Evolutionary conservation across 495 filamentous ascomycete genomes (phyloP).

Genomic region (Monascus purpureus): DNA sequence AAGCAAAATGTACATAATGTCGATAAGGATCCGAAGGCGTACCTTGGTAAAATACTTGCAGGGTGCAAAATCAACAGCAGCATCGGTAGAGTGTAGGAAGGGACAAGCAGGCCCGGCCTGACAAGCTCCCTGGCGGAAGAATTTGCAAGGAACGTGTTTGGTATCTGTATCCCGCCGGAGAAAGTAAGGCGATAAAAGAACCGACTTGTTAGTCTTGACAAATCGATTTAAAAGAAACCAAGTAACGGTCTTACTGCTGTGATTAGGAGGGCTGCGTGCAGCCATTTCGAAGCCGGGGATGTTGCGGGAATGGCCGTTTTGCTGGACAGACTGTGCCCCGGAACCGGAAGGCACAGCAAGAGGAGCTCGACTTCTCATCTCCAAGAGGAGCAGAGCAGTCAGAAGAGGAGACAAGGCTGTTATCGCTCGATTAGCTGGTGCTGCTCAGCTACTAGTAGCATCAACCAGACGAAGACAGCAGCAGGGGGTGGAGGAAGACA

Average conservation of each 20-base stretch:
- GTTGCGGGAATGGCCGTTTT: slow-evolving; percentile 34
- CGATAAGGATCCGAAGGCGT: no score
- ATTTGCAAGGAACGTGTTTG: slow-evolving; percentile 97
- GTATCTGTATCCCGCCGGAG: slow-evolving; percentile 48
- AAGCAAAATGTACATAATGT: background rate
- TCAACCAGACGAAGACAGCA: no score
- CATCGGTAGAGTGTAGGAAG: slow-evolving; percentile 81
- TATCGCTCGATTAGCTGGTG: no score
- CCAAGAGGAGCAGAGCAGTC: slow-evolving; percentile 10
- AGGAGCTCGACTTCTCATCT: slow-evolving; percentile 34
- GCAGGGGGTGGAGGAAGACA: no score
- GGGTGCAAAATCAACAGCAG: slow-evolving; percentile 62
- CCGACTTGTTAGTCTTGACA: background rate
- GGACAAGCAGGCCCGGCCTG: slow-evolving; percentile 93
- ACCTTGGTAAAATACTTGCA: slow-evolving; percentile 99
- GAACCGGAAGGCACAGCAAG: slow-evolving; percentile 20
- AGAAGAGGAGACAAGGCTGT: slow-evolving; percentile 15
- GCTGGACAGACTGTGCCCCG: slow-evolving; percentile 17
- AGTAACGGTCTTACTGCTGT: slow-evolving; percentile 42
- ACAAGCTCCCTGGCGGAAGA: slow-evolving; percentile 90
- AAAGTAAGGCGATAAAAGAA: background rate
- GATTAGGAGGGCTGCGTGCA: slow-evolving; percentile 63
- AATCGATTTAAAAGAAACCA: background rate
- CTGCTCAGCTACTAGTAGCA: no score
- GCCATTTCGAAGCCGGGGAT: slow-evolving; percentile 32